phyloP scores from a whole-genome alignment of 2,329 filamentous ascomycete genomes.

The Alternaria atra region DNA sequence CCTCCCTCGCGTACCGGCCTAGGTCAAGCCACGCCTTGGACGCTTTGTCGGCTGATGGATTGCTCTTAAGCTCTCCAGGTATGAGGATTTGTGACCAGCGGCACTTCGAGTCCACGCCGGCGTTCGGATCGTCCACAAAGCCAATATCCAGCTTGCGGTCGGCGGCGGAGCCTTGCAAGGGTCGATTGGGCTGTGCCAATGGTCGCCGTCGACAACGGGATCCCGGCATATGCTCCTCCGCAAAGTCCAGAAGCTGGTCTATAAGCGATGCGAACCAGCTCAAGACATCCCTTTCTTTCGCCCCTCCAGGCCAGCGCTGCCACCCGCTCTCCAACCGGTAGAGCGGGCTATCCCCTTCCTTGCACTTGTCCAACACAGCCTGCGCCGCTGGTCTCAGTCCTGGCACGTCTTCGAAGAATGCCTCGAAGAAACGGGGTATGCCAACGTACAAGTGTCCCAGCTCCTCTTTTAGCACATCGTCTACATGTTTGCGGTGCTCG shows the following conservation, averaged over 20 bases:
- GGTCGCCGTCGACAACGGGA: no score
- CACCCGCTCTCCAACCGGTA: conserved; percentile 29
- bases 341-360: conserved; percentile 32
- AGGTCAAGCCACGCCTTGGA: conserved; percentile 50
- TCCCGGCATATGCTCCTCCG: no score
- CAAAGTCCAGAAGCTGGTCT: no score
- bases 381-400: conserved; percentile 20
- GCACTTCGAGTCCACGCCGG: conserved; percentile 25
- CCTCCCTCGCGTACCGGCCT: conserved; percentile 56
- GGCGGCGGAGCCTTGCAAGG: conserved; percentile 33
- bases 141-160: conserved; percentile 37
- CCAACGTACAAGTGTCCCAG: conserved; percentile 30
- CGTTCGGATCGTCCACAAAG: conserved; percentile 32
- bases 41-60: conserved; percentile 51
- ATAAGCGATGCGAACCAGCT: no score
- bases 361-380: conserved; percentile 31
- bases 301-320: conserved; percentile 27
- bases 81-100: conserved; percentile 52
- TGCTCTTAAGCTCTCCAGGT: conserved; percentile 57
- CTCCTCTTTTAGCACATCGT: conserved; percentile 29
- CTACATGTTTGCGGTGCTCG: conserved; percentile 29
- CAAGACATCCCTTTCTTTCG: neutral
- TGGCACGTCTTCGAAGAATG: conserved; percentile 29
- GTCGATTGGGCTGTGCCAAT: conserved; percentile 30
- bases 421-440: conserved; percentile 33